phyloP scores from a whole-genome alignment of 1,284 basidiomycete species.

The Ceratobasidium sp. region DNA sequence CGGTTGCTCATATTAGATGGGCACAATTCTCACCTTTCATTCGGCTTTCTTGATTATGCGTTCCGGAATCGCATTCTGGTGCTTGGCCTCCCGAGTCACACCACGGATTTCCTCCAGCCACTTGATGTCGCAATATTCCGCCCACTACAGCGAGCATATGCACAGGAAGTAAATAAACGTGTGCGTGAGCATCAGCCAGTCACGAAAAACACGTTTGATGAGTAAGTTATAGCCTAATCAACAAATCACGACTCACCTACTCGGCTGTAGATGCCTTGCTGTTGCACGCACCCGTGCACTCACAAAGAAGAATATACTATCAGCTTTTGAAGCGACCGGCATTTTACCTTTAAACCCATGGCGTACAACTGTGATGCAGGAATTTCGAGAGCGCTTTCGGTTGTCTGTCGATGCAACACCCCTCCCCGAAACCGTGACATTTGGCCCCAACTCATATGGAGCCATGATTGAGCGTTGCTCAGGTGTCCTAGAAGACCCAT shows the following conservation, averaged over 20 bases:
- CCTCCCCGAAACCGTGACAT: conserved; percentile 60
- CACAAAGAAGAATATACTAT: conserved; percentile 52
- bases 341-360: conserved; percentile 52
- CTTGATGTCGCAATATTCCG: conserved; percentile 60
- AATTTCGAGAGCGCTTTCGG: background rate
- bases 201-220: conserved; percentile 48
- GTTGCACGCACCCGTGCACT: conserved; percentile 50
- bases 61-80: conserved; percentile 54
- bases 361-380: background rate
- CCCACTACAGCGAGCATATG: conserved; percentile 48
- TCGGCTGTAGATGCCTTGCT: conserved; percentile 52
- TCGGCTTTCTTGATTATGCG: conserved; percentile 52
- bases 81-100: conserved; percentile 59
- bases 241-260: background rate
- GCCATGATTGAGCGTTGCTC: background rate
- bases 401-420: conserved; percentile 64
- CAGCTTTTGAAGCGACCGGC: conserved; percentile 53
- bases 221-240: background rate
- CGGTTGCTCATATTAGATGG: conserved; percentile 40
- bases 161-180: background rate
- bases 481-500: background rate
- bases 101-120: conserved; percentile 60
- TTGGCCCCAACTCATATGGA: background rate
- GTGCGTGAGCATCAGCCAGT: conserved; percentile 42
- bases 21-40: conserved; percentile 37